These are phyloP conservation scores for Sarcodon aspratus DNA, from an alignment of 768 basidiomycete genomes.

Conservation along the genomic window DNA sequence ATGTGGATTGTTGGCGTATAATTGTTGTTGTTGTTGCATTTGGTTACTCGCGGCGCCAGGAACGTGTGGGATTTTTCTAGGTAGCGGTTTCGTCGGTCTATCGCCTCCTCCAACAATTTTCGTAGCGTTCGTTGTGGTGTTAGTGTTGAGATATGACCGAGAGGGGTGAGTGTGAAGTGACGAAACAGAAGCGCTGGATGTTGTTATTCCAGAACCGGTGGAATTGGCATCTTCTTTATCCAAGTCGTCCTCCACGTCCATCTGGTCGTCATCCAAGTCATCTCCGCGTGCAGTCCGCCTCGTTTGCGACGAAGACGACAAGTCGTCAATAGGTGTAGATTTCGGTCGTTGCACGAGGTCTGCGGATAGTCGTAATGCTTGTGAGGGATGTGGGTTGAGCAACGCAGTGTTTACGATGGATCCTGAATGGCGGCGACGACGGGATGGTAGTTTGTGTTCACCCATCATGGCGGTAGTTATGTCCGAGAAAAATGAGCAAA, in stretches of 20 bases:
- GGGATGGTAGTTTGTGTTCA: background rate
- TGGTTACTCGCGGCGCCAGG: constrained; percentile 29
- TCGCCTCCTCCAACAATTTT: constrained; percentile 14
- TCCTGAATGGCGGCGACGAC: constrained; percentile 50
- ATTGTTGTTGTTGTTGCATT: constrained; percentile 15
- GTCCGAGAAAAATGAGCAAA: no score
- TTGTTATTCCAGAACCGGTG: no score
- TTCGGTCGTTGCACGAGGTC: constrained; percentile 59
- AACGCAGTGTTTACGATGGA: constrained; percentile 21
- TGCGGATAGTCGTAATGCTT: constrained; percentile 13
- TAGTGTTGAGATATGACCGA: constrained; percentile 8
- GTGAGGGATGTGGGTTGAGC: constrained; percentile 9
- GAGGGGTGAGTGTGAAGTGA: constrained; percentile 5
- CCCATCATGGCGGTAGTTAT: background rate
- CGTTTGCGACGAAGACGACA: constrained; percentile 36
- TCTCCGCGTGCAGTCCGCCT: constrained; percentile 11
- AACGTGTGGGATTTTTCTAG: constrained; percentile 33
- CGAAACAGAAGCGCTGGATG: constrained; percentile 2
- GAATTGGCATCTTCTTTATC: constrained; percentile 7
- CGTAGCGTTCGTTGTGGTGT: constrained; percentile 8
- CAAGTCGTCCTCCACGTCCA: constrained; percentile 15
- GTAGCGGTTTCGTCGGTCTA: constrained; percentile 58
- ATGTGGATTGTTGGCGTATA: constrained; percentile 49
- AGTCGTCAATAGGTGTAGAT: constrained; percentile 56
- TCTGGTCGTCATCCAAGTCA: constrained; percentile 13